Conservation (phyloP, 306 rosid species). For the Gastrolobium bilobum region DNA sequence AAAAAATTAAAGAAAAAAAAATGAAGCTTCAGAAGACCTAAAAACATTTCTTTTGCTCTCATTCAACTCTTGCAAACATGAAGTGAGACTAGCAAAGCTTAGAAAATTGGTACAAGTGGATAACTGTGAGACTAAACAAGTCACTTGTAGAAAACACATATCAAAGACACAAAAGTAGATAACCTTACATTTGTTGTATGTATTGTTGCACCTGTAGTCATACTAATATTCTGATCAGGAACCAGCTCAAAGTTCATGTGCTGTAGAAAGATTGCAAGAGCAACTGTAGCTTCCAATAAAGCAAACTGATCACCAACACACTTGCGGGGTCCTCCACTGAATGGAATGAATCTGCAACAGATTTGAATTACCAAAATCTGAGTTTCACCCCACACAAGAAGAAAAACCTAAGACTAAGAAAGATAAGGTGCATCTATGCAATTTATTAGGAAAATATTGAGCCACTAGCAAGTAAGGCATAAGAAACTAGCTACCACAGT, state of each 20-base stretch:
- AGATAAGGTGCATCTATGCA: not conserved
- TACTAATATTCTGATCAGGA: constrained; percentile 85
- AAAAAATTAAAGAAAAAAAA: constrained; percentile 18
- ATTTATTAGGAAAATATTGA: not conserved
- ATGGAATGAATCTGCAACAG: constrained; percentile 88
- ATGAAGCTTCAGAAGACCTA: not conserved
- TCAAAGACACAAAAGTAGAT: constrained; percentile 24
- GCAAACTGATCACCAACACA: constrained; percentile 99
- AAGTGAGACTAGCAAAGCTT: constrained; percentile 19
- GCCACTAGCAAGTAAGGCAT: not conserved
- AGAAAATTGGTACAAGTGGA: constrained; percentile 3
- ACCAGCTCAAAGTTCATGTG: constrained; percentile 82
- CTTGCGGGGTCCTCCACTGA: constrained; percentile 97
- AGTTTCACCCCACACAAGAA: constrained; percentile 17
- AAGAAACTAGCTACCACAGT: constrained; percentile 17
- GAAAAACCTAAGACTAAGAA: not conserved
- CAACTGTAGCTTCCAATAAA: constrained; percentile 81
- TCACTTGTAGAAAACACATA: constrained; percentile 14
- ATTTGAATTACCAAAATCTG: constrained; percentile 41
- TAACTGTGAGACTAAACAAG: constrained; percentile 25
- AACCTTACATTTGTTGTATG: constrained; percentile 88
- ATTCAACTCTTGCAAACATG: not conserved
- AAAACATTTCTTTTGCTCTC: constrained; percentile 24
- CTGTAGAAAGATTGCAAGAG: constrained; percentile 87
- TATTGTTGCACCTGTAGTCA: constrained; percentile 99